Percentiles rank a stretch among this genome's conserved stretches.
phyloP scores from a whole-genome alignment of 306 rosid genomes.

The Gastrolobium bilobum region DNA sequence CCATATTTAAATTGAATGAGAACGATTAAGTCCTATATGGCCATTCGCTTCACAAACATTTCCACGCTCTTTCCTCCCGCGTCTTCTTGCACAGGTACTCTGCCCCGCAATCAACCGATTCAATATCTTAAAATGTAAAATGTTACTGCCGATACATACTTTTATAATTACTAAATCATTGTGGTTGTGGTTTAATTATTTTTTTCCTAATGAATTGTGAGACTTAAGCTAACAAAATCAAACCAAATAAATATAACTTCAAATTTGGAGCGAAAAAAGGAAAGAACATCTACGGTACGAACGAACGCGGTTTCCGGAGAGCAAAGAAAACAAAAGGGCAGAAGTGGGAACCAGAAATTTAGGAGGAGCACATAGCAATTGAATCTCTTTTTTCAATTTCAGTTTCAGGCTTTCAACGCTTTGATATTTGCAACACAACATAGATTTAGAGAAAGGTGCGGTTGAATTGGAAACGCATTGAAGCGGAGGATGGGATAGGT shows the following conservation, averaged over 20 bases:
- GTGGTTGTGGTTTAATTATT: no score
- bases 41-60: not conserved
- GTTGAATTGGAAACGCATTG: slow-evolving; percentile 3
- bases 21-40: not conserved
- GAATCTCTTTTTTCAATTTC: not conserved
- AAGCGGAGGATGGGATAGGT: not conserved
- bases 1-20: no score
- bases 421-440: not conserved
- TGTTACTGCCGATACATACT: not conserved
- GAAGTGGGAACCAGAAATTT: not conserved
- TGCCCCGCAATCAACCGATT: not conserved
- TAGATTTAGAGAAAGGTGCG: not conserved
- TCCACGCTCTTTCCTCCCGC: slow-evolving; percentile 43
- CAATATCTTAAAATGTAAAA: not conserved
- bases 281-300: not conserved
- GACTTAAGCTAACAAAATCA: not conserved
- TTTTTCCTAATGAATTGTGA: no score
- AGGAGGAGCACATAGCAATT: not conserved
- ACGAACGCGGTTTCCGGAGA: not conserved
- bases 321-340: not conserved
- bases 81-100: not conserved
- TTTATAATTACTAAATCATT: no score
- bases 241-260: not conserved
- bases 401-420: not conserved
- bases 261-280: not conserved